Conservation (phyloP, 2,329 filamentous ascomycete genomes). For the Teratosphaeria zuluensis region DNA sequence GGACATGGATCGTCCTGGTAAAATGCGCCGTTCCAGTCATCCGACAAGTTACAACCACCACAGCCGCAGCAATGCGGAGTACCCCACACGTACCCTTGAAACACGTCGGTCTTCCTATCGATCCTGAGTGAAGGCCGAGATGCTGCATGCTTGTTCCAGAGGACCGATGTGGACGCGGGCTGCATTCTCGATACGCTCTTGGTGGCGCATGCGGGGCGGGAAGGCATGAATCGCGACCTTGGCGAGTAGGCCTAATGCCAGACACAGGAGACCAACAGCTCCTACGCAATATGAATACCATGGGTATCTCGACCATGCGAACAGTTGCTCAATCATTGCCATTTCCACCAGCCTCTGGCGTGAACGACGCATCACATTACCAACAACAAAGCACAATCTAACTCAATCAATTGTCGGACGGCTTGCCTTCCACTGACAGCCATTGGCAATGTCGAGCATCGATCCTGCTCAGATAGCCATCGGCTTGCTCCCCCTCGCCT, state of each 20-base stretch:
- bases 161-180: background rate
- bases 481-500: background rate
- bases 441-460: background rate
- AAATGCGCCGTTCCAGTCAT: background rate
- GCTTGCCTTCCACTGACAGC: background rate
- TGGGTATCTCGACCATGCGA: too few relatives aligned
- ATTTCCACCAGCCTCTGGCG: background rate
- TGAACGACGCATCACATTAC: too few relatives aligned
- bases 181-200: background rate
- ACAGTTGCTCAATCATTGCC: too few relatives aligned
- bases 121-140: background rate
- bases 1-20: background rate
- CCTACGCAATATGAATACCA: background rate
- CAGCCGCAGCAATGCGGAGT: background rate
- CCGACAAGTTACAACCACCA: background rate
- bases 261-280: background rate
- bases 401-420: background rate
- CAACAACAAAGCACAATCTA: too few relatives aligned
- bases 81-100: background rate
- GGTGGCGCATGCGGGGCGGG: background rate
- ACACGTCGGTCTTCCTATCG: background rate
- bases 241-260: background rate
- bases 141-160: background rate
- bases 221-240: background rate
- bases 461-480: background rate